These are phyloP conservation scores for Ganoderma boninense DNA, from an alignment of 1,284 basidiomycete species.

Conservation along the genomic window DNA sequence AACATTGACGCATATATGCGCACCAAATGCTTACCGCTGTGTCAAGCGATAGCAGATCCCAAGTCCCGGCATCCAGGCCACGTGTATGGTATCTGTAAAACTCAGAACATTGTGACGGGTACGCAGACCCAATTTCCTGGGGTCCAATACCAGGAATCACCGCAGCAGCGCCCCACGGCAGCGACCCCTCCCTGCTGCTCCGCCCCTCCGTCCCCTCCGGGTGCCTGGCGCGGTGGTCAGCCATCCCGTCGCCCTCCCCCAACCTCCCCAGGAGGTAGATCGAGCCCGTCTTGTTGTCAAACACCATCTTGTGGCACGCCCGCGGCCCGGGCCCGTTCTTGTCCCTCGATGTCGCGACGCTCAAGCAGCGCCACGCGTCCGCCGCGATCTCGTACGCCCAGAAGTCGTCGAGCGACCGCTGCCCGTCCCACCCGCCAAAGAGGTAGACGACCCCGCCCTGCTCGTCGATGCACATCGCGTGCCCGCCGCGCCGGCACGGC, in stretches of 20 bases:
- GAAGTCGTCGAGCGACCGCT: conserved; percentile 79
- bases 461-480: conserved; percentile 84
- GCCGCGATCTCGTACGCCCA: conserved; percentile 76
- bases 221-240: conserved; percentile 15
- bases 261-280: conserved; percentile 79
- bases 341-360: conserved; percentile 62
- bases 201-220: conserved; percentile 7
- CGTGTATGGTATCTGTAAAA: conserved; percentile 77
- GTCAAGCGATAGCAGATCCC: conserved; percentile 72
- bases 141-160: not conserved
- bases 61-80: conserved; percentile 65
- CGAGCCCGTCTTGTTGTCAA: conserved; percentile 72
- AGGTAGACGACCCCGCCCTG: conserved; percentile 73
- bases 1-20: not conserved
- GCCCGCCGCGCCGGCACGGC: conserved; percentile 76
- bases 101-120: conserved; percentile 57
- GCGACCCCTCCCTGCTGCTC: conserved; percentile 1
- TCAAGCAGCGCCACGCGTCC: conserved; percentile 73
- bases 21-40: conserved; percentile 57
- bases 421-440: conserved; percentile 84
- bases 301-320: conserved; percentile 87
- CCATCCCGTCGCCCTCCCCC: conserved; percentile 52
- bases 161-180: conserved; percentile 5
- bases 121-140: conserved; percentile 12
- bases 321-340: conserved; percentile 74